Evolutionary conservation across 306 rosid genomes (phyloP), one percentile per base, ranked within the genome.

Genomic region (Gastrolobium bilobum): DNA sequence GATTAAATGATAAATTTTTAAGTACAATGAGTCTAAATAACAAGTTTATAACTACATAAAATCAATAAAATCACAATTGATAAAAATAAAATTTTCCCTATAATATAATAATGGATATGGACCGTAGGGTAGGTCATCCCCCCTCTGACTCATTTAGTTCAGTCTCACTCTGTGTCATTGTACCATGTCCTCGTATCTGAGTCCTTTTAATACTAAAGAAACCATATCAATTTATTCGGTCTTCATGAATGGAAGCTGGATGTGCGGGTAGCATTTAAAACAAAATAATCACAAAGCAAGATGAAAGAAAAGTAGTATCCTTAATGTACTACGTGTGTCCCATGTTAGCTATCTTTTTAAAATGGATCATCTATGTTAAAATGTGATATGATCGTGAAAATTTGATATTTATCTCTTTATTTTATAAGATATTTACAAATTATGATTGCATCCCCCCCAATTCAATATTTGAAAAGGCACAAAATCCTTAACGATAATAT

Each of bases 211-310:
- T 15, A 46, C 34, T 31, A 33, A 56, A 78, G 59, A 46, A 56
- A 44, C 53, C 33, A 31, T 48, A 14, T 71, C 85, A 76, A 15
- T 62, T 40, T 70, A 68, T 70, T 39, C 76, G 6, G 34, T 72
- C 82, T 48, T 46, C 71, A 80, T 80, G 56, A 84, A 76, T 62
- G 73, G 72, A 80, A 73, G 71, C 11, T 80, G 82, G 77, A 80
- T 68, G 58, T 71, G 72, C 42, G 59, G 58, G 66, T 37, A 51
- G 57, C 63, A 67, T 58, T 38, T 43, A 58, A 50, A 59, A 13
- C 44, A 29, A n/a, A 20, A 72, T 51, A 57, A 69, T 51, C 31
- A 42, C 50, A 38, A 39, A 38, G 33, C 29, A 44, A 56, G 20
- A 35, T 33, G 9, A 40, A 29, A 13, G 10, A 47, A 10, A 39